Evolutionary conservation across 2,329 filamentous ascomycete species (phyloP).

Genomic region (Chrysoporthe cubensis): DNA sequence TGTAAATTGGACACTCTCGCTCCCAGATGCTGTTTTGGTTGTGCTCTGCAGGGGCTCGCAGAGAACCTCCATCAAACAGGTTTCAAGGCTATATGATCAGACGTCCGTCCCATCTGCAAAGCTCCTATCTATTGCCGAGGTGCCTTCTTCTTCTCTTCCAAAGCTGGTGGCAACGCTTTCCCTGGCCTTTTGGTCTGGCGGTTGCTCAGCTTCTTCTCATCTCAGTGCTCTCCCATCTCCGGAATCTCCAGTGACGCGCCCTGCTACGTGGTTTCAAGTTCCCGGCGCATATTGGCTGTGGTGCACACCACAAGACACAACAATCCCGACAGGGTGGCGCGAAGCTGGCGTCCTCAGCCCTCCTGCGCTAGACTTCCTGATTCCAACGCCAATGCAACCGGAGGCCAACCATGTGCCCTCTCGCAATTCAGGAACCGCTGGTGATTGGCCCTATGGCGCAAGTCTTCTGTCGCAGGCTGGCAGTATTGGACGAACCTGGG

Average conservation of each 20-base stretch:
- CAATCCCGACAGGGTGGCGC: neutral
- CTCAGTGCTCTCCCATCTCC: neutral
- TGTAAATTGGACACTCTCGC: slow-evolving; percentile 12
- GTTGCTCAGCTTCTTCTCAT: neutral
- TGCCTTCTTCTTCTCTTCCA: neutral
- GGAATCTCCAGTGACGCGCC: neutral
- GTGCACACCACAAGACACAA: neutral
- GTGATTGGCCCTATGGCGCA: neutral
- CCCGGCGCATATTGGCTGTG: neutral
- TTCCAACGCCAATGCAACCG: slow-evolving; percentile 3
- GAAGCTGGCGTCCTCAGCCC: slow-evolving; percentile 1
- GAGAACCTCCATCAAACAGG: slow-evolving; percentile 4
- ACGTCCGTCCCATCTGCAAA: neutral
- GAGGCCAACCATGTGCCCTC: neutral
- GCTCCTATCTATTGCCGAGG: neutral
- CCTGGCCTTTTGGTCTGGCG: neutral
- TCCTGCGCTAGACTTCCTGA: neutral
- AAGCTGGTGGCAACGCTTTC: neutral
- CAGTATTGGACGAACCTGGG: slow-evolving; percentile 10
- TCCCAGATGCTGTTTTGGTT: slow-evolving; percentile 7
- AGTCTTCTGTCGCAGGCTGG: slow-evolving; percentile 2
- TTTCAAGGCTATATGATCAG: slow-evolving; percentile 1
- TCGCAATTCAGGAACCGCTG: neutral
- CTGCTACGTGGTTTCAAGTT: neutral
- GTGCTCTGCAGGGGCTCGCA: neutral